Conservation (phyloP, 352 stramenopile species). For the Phytophthora pisi region DNA sequence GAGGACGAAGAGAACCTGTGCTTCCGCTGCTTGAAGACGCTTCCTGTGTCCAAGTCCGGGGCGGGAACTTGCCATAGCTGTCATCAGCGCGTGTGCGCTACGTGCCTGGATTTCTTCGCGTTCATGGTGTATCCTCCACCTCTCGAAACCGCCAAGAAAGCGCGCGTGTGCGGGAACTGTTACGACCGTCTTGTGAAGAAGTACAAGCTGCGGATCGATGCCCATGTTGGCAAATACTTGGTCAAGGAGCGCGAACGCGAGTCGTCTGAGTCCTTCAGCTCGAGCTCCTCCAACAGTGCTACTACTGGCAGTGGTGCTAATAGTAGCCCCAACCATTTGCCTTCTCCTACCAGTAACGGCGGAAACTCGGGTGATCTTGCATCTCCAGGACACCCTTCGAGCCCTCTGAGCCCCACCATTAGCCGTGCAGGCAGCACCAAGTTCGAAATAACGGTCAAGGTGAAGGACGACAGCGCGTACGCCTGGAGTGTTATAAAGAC, state of each 20-base stretch:
- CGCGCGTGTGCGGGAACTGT: constrained; percentile 69
- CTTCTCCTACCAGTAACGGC: constrained; percentile 18
- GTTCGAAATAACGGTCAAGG: constrained; percentile 70
- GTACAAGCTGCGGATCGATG: constrained; percentile 72
- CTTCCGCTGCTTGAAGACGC: constrained; percentile 61
- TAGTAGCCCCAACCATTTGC: constrained; percentile 4
- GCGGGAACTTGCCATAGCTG: constrained; percentile 57
- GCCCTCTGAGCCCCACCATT: constrained; percentile 16
- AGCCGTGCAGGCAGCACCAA: constrained; percentile 29
- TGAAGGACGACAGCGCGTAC: constrained; percentile 56
- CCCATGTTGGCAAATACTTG: constrained; percentile 76
- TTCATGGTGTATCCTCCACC: constrained; percentile 78
- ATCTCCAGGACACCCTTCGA: constrained; percentile 6
- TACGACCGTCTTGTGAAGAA: constrained; percentile 66
- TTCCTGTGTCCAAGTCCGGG: constrained; percentile 28
- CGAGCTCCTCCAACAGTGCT: constrained; percentile 11
- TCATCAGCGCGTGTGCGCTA: constrained; percentile 64
- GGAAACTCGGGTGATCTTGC: constrained; percentile 9
- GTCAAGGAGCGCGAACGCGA: constrained; percentile 52
- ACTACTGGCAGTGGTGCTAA: constrained; percentile 7
- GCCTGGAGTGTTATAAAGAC: constrained; percentile 76
- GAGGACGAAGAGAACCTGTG: constrained; percentile 65
- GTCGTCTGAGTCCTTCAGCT: constrained; percentile 30
- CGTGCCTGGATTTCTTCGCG: constrained; percentile 63
- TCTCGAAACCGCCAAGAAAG: constrained; percentile 64